Base-by-base conservation (phyloP, 495 filamentous ascomycete genomes). In the Penicillium goetzii region DNA sequence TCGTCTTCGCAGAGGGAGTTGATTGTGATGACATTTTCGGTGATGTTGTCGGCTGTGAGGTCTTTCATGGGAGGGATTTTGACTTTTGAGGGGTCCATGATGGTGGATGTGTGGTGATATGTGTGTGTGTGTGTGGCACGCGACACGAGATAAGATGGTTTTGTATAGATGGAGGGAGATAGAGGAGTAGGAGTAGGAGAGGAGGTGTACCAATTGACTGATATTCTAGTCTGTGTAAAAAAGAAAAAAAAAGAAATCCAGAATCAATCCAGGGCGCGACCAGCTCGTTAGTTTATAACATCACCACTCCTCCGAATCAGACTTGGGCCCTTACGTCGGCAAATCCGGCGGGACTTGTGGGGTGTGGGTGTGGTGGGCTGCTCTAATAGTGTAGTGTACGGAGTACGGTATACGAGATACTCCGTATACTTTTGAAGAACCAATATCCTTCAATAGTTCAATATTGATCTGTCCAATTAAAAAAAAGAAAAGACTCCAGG, bases 41-140 rank as follows among this genome's bases (percentile, higher is more conserved):
- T 94, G 79, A 95, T 93, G 75, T 93, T 93, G 67, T 93, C 91
- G 65, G 86, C 86, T 14, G 88, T 93, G 34, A 92, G 80, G 76
- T 93, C 84, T 69, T 88, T 89, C 77, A 92, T 84, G 0, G 83
- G 80, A 43, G 84, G 85, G 67, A 85, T 79, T 21, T 78, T 80
- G 57, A 81, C 76, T 55, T 81, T 64, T 7, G 78, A 79, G 59
- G 83, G 81, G 60, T 86, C 80, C 85, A 87, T 87, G 47, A 32
- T 71, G 49, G 9, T 28, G 23, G 53, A 19, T 23, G 14, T 55
- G 15, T 9, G 28, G 28, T 30, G 28, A 30, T 30, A 30, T 2
- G 28, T 55, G 23, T 12, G 12, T 32, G 38, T 17, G 25, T 26
- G 12, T 32, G 38, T 26, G 36, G 40, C 26, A 32, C 25, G 23